Evolutionary conservation across 2,329 filamentous ascomycete genomes (phyloP).

Genomic region (Capronia coronata): DNA sequence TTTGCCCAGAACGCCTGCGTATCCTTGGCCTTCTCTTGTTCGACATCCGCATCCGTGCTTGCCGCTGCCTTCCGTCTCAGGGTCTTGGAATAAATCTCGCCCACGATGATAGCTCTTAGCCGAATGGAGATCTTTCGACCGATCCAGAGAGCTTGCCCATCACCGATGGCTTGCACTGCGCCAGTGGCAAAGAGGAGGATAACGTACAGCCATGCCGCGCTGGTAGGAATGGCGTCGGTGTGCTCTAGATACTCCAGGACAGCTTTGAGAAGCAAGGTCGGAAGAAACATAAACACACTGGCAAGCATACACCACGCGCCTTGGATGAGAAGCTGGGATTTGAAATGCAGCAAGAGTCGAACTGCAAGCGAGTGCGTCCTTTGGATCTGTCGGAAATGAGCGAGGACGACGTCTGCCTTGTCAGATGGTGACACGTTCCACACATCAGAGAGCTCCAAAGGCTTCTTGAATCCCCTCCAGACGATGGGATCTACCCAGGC

Average conservation of each 20-base stretch:
- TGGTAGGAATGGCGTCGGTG: slow-evolving; percentile 65
- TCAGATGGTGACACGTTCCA: slow-evolving; percentile 88
- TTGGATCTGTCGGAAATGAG: slow-evolving; percentile 76
- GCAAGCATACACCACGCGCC: slow-evolving; percentile 71
- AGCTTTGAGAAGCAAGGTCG: slow-evolving; percentile 80
- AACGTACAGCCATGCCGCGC: slow-evolving; percentile 93
- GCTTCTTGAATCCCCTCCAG: slow-evolving; percentile 77
- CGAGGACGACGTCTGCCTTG: slow-evolving; percentile 73
- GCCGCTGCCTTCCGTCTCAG: slow-evolving; percentile 83
- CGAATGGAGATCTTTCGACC: slow-evolving; percentile 92
- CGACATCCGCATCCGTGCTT: slow-evolving; percentile 65
- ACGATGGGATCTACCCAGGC: slow-evolving; percentile 86
- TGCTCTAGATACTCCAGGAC: slow-evolving; percentile 93
- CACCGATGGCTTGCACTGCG: slow-evolving; percentile 70
- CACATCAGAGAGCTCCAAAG: slow-evolving; percentile 74
- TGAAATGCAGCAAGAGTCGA: slow-evolving; percentile 82
- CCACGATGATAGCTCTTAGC: slow-evolving; percentile 87
- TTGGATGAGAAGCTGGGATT: slow-evolving; percentile 66
- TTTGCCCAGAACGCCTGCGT: slow-evolving; percentile 39
- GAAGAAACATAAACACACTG: slow-evolving; percentile 80
- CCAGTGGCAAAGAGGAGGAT: slow-evolving; percentile 82
- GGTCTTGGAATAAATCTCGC: slow-evolving; percentile 95
- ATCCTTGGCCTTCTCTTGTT: slow-evolving; percentile 42
- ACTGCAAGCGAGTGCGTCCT: slow-evolving; percentile 72
- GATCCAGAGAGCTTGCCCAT: slow-evolving; percentile 84